Percentiles rank a stretch among this genome's conserved stretches.
These are phyloP conservation scores for Suillus variegatus DNA, from an alignment of 768 basidiomycete genomes.

Conservation along the genomic window DNA sequence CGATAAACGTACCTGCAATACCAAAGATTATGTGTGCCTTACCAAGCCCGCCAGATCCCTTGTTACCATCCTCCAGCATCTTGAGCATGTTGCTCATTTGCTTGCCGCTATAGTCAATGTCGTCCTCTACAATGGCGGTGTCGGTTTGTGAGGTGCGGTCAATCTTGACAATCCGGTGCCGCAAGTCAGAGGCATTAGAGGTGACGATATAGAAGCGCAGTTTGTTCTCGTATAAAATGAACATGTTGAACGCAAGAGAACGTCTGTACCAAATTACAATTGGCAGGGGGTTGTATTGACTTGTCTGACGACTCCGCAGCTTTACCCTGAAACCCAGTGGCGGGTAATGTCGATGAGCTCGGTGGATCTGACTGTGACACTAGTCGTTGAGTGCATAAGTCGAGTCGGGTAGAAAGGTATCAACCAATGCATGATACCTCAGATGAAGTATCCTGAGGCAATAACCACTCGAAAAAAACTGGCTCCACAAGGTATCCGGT, in stretches of 20 bases:
- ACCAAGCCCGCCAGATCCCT: slow-evolving; percentile 81
- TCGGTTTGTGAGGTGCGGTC: slow-evolving; percentile 82
- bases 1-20: slow-evolving; percentile 48
- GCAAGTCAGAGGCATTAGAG: slow-evolving; percentile 83
- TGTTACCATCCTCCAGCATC: slow-evolving; percentile 96
- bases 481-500: too few relatives aligned
- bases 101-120: slow-evolving; percentile 82
- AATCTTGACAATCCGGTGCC: slow-evolving; percentile 91
- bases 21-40: slow-evolving; percentile 81
- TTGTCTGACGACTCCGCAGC: not conserved
- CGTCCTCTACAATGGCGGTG: slow-evolving; percentile 81
- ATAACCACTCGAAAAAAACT: too few relatives aligned
- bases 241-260: slow-evolving; percentile 59
- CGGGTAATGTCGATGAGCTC: too few relatives aligned
- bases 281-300: not conserved
- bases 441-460: too few relatives aligned
- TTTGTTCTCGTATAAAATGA: slow-evolving; percentile 91
- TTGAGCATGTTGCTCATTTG: slow-evolving; percentile 90
- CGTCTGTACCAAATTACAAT: not conserved
- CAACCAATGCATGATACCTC: too few relatives aligned
- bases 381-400: too few relatives aligned
- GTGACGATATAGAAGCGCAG: slow-evolving; percentile 93
- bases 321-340: not conserved
- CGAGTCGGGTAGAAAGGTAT: too few relatives aligned
- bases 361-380: too few relatives aligned